Conservation (phyloP, 2,329 filamentous ascomycete species). For the Hypoxylon sp. region DNA sequence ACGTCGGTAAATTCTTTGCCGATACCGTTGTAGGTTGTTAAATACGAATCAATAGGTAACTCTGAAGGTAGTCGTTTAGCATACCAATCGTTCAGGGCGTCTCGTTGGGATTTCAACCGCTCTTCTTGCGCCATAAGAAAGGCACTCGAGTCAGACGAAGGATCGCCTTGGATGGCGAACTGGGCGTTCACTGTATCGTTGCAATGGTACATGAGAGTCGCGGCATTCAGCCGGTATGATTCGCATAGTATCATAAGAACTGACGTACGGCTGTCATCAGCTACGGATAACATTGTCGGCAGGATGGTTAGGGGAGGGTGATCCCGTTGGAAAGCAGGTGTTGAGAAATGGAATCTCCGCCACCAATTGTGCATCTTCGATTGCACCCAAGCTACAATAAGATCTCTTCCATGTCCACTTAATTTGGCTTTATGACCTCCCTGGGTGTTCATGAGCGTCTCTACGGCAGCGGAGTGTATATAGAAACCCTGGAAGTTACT, state of each 20-base stretch:
- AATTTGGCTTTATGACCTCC: neutral
- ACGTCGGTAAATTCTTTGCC: neutral
- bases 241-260: constrained; percentile 15
- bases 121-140: neutral
- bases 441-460: neutral
- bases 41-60: constrained; percentile 2
- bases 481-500: constrained; percentile 19
- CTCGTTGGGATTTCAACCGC: constrained; percentile 2
- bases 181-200: neutral
- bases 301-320: constrained; percentile 4
- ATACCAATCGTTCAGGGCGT: constrained; percentile 6
- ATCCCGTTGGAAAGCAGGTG: constrained; percentile 8
- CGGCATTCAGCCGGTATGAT: constrained; percentile 13
- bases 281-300: no score
- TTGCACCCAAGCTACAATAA: constrained; percentile 10
- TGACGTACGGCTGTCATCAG: neutral
- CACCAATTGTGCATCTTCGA: constrained; percentile 16
- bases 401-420: neutral
- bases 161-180: neutral
- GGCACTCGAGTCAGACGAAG: neutral
- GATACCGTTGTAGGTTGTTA: neutral
- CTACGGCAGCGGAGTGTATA: constrained; percentile 9
- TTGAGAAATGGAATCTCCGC: constrained; percentile 16
- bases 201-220: constrained; percentile 3
- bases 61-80: neutral